Evolutionary conservation across 176 grass and related monocot species (phyloP).

Genomic region (Cocos nucifera): DNA sequence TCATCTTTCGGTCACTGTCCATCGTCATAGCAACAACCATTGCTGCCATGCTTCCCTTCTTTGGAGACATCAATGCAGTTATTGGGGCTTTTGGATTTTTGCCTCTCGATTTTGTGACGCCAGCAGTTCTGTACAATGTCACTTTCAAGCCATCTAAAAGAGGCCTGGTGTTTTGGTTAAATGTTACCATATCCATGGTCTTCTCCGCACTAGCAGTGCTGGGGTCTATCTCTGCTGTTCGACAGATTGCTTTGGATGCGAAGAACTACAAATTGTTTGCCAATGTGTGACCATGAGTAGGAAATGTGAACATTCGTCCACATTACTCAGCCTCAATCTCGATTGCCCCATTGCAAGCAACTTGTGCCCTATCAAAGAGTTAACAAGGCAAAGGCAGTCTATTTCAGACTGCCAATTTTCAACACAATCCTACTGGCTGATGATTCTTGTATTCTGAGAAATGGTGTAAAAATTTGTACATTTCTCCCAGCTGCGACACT

Average conservation of each 20-base stretch:
- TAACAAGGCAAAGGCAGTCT: too few species aligned
- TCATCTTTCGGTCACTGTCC: constrained; percentile 44
- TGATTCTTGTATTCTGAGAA: too few species aligned
- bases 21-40: constrained; percentile 54
- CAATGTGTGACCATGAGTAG: constrained; percentile 43
- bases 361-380: too few species aligned
- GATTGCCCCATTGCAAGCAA: too few species aligned
- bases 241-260: constrained; percentile 74
- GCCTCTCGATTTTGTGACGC: constrained; percentile 83
- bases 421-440: too few species aligned
- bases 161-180: constrained; percentile 65
- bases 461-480: too few species aligned
- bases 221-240: constrained; percentile 53
- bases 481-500: too few species aligned
- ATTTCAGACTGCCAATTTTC: too few species aligned
- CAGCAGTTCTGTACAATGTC: constrained; percentile 67
- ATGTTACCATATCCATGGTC: constrained; percentile 47
- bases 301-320: too few species aligned
- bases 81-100: constrained; percentile 85
- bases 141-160: constrained; percentile 79
- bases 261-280: constrained; percentile 79
- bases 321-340: too few species aligned
- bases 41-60: constrained; percentile 89
- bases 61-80: constrained; percentile 83
- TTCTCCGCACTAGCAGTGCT: constrained; percentile 50